A percentile compares a stretch with the other conserved stretches of the same genome.
phyloP scores from a whole-genome alignment of 192 early-diverging fungal species.

The Radiomyces spectabilis region DNA sequence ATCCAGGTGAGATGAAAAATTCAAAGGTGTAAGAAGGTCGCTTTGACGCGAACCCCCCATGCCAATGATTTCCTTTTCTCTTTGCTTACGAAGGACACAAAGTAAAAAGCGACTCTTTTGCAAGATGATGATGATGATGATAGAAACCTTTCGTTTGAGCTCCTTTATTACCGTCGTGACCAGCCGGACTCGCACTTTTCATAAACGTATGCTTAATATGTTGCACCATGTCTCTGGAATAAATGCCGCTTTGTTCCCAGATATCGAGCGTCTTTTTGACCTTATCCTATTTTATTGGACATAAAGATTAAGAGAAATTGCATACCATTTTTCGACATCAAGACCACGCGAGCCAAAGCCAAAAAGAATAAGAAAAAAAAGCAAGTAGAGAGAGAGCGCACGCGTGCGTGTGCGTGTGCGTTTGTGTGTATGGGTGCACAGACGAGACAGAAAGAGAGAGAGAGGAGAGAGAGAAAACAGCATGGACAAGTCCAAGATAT shows the following conservation, averaged over 20 bases:
- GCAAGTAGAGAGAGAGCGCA: neutral
- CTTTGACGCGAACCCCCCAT: no score
- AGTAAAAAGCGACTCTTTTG: no score
- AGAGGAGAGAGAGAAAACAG: no score
- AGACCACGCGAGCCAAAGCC: neutral
- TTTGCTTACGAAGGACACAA: no score
- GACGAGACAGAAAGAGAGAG: neutral
- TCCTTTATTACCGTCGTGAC: neutral
- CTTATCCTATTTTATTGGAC: slow-evolving; percentile 24
- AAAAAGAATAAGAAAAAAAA: slow-evolving; percentile 1
- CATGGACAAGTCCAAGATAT: no score
- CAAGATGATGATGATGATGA: no score
- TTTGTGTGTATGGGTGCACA: neutral
- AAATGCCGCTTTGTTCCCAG: slow-evolving; percentile 27
- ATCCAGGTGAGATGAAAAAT: neutral
- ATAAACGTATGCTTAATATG: slow-evolving; percentile 18
- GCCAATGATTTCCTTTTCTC: no score
- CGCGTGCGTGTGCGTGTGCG: no score
- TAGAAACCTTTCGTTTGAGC: slow-evolving; percentile 9
- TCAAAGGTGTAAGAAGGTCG: no score
- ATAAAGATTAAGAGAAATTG: neutral
- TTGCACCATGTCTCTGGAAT: slow-evolving; percentile 20
- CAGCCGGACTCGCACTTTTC: neutral
- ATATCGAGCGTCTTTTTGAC: slow-evolving; percentile 36
- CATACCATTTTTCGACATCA: no score